Evolutionary conservation across 2,329 filamentous ascomycete species (phyloP), one percentile per base, ranked within the genome.

Genomic region (Trichoderma koningii): DNA sequence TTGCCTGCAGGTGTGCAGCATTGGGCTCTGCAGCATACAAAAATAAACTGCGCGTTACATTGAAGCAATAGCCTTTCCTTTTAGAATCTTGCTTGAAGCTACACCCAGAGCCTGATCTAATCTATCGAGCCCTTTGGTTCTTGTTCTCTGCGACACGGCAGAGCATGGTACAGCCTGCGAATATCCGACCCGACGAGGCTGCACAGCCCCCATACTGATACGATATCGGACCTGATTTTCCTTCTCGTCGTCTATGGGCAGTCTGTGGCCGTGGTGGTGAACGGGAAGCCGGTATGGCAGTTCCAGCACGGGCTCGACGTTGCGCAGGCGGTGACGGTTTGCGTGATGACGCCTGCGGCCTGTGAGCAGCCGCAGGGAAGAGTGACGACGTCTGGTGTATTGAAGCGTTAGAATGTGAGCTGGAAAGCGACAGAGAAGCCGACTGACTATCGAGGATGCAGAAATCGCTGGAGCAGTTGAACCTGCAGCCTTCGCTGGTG

Each of bases 311-410:
- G 67, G 34, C 60, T 66, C 48, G n/a, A 28, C 15, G 53, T 65
- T 15, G 66, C 63, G 50, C 67, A 69, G 56, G 73, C 52, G 28
- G 67, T 68, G 28, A 50, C 30, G 15, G 69, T 69, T 60, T 55
- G 55, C 14, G 67, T 70, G 30, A 68, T 59, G 19, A 68, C 66
- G 5, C 55, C 28, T 17, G 52, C 64, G 12, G 67, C 68, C 23
- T 26, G 65, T 10, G 67, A 64, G 50, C 69, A 69, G 3, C 68
- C 68, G 50, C 69, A 70, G 7, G 68, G 69, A 48, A 70, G 21
- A 3, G 68, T 68, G 34, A 68, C 55, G 19, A 69, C 44, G 10
- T 63, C 68, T 69, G 19, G n/a, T 9, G 30, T n/a, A n/a, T 38
- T 3, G 7, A 10, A 38, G 26, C 44, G 44, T 64, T 15, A 64